phyloP scores from a whole-genome alignment of 495 filamentous ascomycete species.

The Amphirosellinia nigrospora region DNA sequence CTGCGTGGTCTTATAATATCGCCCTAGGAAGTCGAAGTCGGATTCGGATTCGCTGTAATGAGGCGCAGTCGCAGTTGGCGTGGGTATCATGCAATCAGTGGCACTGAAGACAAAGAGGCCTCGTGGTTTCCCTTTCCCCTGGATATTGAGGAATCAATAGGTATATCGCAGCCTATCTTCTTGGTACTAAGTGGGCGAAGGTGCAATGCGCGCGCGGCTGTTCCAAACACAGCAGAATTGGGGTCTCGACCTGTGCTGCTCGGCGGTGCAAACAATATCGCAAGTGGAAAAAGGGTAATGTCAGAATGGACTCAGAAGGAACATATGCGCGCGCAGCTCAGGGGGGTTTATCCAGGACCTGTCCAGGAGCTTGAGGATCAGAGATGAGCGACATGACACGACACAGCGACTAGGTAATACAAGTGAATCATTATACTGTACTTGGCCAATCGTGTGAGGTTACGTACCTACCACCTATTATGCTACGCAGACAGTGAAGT shows the following conservation, averaged over 20 bases:
- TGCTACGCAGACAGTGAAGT: background rate
- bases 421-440: background rate
- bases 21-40: background rate
- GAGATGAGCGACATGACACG: background rate
- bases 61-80: background rate
- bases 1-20: background rate
- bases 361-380: background rate
- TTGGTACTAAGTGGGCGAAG: background rate
- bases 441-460: background rate
- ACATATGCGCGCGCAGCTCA: background rate
- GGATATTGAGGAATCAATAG: background rate
- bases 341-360: background rate
- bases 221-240: background rate
- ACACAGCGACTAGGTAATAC: constrained; percentile 1
- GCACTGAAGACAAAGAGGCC: constrained; percentile 1
- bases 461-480: background rate
- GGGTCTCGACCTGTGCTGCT: background rate
- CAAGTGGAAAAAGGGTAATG: constrained; percentile 9
- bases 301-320: background rate
- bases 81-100: background rate
- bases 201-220: constrained; percentile 16
- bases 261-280: constrained; percentile 14
- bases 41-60: background rate
- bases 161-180: background rate
- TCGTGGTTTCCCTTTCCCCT: background rate